A percentile compares a stretch with the other conserved stretches of the same genome.
These are phyloP conservation scores for Aquilaria yunnanensis DNA, from an alignment of 345 rosid species.

Conservation along the genomic window DNA sequence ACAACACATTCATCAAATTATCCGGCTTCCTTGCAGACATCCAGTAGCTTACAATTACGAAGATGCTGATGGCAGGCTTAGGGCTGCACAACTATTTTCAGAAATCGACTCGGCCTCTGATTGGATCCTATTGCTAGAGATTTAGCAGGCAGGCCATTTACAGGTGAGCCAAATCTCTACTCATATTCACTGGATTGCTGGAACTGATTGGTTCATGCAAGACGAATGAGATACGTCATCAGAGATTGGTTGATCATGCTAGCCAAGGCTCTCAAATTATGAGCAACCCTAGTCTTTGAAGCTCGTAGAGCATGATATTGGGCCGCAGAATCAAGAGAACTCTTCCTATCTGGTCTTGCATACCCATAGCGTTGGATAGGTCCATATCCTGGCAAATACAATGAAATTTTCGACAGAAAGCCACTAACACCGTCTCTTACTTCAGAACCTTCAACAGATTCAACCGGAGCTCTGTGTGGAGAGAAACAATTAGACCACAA, in stretches of 20 bases:
- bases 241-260: not conserved
- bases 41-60: no score
- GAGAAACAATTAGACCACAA: not conserved
- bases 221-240: no score
- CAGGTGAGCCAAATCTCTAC: no score
- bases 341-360: slow-evolving; percentile 73
- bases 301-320: slow-evolving; percentile 41
- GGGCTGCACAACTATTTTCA: no score
- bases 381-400: slow-evolving; percentile 48
- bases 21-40: no score
- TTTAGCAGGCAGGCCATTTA: no score
- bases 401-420: slow-evolving; percentile 41
- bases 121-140: no score
- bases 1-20: no score
- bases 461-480: slow-evolving; percentile 37
- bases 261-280: slow-evolving; percentile 18
- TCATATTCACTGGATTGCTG: no score
- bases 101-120: no score
- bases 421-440: slow-evolving; percentile 37
- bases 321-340: slow-evolving; percentile 75
- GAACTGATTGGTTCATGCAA: no score
- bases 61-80: no score
- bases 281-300: slow-evolving; percentile 41
- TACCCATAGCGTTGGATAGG: slow-evolving; percentile 44
- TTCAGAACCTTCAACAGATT: slow-evolving; percentile 35